A percentile compares a stretch with the other conserved stretches of the same genome.
Conservation (phyloP, 1,284 basidiomycete species). For the Heterobasidion irregulare region DNA sequence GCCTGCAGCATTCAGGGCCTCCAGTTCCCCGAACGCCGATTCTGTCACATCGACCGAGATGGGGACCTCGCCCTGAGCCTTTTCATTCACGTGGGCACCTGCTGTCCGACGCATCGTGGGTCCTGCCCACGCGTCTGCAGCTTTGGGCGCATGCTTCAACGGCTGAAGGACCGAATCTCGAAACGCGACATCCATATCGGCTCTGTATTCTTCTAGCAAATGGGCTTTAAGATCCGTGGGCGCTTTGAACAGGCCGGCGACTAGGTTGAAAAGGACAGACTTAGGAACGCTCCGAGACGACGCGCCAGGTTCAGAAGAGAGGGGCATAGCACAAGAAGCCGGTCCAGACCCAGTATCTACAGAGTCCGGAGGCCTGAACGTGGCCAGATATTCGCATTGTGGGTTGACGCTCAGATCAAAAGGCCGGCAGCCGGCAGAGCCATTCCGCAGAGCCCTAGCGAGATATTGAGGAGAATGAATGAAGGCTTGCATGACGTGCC, state of each 20-base stretch:
- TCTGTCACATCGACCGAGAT: not conserved
- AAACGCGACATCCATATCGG: not conserved
- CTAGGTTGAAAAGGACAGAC: not conserved
- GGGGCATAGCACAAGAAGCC: not conserved
- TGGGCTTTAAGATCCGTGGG: not conserved
- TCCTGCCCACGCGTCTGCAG: not conserved
- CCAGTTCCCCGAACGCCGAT: not conserved
- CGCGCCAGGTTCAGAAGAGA: no score
- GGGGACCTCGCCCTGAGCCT: not conserved
- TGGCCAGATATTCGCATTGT: slow-evolving; percentile 1
- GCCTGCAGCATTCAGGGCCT: not conserved
- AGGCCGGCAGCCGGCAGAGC: not conserved
- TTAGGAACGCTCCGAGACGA: not conserved
- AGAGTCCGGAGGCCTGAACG: not conserved
- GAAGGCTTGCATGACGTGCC: slow-evolving; percentile 6
- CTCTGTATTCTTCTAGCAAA: not conserved
- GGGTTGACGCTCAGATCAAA: slow-evolving; percentile 1
- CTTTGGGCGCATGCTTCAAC: not conserved
- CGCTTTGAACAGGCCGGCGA: not conserved
- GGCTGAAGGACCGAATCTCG: not conserved
- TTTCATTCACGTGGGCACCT: not conserved
- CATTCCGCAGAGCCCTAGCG: not conserved
- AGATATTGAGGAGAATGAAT: not conserved
- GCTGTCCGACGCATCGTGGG: not conserved
- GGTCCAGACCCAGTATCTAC: not conserved